These are phyloP conservation scores for Pachysolen tannophilus DNA, from an alignment of 805 yeast genomes.

Conservation along the genomic window DNA sequence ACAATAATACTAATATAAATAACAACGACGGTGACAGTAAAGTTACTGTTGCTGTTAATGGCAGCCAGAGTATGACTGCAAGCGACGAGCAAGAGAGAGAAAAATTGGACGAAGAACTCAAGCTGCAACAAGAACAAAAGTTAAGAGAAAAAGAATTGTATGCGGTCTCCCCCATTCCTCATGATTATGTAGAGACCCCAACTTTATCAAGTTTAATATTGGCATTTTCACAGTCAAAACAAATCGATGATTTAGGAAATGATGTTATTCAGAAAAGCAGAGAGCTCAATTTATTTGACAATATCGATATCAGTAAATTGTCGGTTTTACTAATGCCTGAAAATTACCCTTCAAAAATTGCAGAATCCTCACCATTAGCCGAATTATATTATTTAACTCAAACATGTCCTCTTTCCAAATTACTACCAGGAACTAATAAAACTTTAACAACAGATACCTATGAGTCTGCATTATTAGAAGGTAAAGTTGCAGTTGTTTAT, in stretches of 20 bases:
- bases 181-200: slow-evolving; percentile 16
- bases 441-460: slow-evolving; percentile 77
- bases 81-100: neutral
- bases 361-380: slow-evolving; percentile 62
- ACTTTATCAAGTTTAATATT: slow-evolving; percentile 21
- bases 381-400: slow-evolving; percentile 85
- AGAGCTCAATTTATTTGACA: slow-evolving; percentile 23
- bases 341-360: slow-evolving; percentile 41
- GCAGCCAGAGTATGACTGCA: slow-evolving; percentile 1
- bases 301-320: slow-evolving; percentile 34
- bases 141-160: no score
- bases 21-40: no score
- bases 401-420: slow-evolving; percentile 73
- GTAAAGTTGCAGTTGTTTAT: slow-evolving; percentile 82
- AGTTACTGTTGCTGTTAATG: neutral
- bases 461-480: slow-evolving; percentile 81
- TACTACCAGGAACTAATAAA: slow-evolving; percentile 81
- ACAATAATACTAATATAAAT: no score
- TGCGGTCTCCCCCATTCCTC: slow-evolving; percentile 5
- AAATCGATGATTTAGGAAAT: slow-evolving; percentile 14
- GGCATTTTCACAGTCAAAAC: slow-evolving; percentile 16
- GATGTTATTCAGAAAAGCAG: slow-evolving; percentile 20
- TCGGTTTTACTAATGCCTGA: slow-evolving; percentile 42
- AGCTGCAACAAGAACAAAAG: no score
- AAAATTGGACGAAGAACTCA: slow-evolving; percentile 11